Base-by-base conservation (phyloP, 2,329 filamentous ascomycete genomes). In the Cylindrodendrum hubeiense region DNA sequence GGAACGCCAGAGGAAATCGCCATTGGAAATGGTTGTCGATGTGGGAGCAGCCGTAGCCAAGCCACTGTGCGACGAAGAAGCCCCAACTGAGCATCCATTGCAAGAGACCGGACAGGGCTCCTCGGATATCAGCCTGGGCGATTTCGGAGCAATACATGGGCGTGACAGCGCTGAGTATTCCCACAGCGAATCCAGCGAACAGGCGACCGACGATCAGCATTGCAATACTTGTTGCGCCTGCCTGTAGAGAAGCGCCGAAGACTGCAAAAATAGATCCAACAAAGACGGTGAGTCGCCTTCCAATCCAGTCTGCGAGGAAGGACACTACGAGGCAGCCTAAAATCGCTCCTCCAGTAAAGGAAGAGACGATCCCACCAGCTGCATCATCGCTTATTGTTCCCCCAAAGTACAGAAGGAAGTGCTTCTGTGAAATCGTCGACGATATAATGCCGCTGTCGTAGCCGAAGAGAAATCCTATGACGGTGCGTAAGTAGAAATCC, bases 111-210 rank as follows among this genome's bases (percentile, higher is more conserved):
- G 59, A 57, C 39, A 65, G 49, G 34, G 58, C 46, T 19, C 63
- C 52, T 3, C 63, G 51, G 13, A 52, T 53, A 10, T 22, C 12
- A 7, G 57, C 51, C 17, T 51, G 57, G 3, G 63, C 57, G 34
- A 65, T 61, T 41, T 65, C 63, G n/a, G 63, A 61, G 21, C 56
- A 46, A 39, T 57, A 65, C 26, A 65, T 61, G 15, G 63, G 63
- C 15, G 58, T 61, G 4, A 52, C 47, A 30, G 57, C 51, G 22
- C 57, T 56, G 34, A 65, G 61, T 22, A 65, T 53, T 3, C 63
- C 63, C 7, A 61, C 53, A 3, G 63, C 57, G 21, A 65, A 49
- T 2, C 63, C 63, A 41, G 50, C 46, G 21, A 65, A 39, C 0
- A 65, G 47, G 28, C 63, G 43, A 5, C 63, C 63, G 10, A 19